Base-by-base conservation (phyloP, 2,329 filamentous ascomycete species). In the Pseudogymnoascus sp. region DNA sequence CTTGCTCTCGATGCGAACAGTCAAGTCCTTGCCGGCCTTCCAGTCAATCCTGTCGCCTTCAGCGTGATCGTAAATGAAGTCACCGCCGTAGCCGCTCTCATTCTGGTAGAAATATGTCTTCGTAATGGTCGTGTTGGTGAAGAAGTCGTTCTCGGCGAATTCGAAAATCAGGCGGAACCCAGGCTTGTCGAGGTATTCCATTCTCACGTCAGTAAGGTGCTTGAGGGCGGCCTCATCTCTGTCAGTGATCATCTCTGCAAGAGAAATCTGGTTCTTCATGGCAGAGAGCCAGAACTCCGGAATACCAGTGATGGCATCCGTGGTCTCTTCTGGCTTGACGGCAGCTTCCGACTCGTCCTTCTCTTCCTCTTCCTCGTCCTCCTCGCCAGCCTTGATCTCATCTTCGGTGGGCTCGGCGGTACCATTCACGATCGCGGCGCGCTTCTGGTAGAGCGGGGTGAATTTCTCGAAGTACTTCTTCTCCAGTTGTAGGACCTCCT, bases 401-500 rank as follows among this genome's bases (percentile, higher is more conserved):
- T 88, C 86, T 63, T 95, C 90, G 65, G 89, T 91, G 31, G 94
- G 94, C 80, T 99, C 94, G 65, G 80, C 76, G 67, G 80, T 79
- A 70, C 94, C 94, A 78, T 97, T 97, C 77, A 99, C 83, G 71
- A 99, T 97, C 71, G 87, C 84, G 66, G 92, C 85, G 77, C 94
- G 92, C 83, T 94, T 94, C 83, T 97, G 82, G 80, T 99, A 99
- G 60, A 99, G 85, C 65, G 94, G 94, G 62, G 91, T 96, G 80
- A 97, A 99, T 80, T 97, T 97, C 79, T 90, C 91, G 72, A 97
- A 97, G 79, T 96, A 99, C 81, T 97, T 97, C 86, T 99, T 99
- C 84, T 99, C 94, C 28, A 99, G 85, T 77, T 97, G 88, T 64
- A 99, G 84, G 66, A 99, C 92, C 80, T 97, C 95, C 78, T 97